Evolutionary conservation across 1,284 basidiomycete species (phyloP).

Genomic region (Xerocomus minutiporus): DNA sequence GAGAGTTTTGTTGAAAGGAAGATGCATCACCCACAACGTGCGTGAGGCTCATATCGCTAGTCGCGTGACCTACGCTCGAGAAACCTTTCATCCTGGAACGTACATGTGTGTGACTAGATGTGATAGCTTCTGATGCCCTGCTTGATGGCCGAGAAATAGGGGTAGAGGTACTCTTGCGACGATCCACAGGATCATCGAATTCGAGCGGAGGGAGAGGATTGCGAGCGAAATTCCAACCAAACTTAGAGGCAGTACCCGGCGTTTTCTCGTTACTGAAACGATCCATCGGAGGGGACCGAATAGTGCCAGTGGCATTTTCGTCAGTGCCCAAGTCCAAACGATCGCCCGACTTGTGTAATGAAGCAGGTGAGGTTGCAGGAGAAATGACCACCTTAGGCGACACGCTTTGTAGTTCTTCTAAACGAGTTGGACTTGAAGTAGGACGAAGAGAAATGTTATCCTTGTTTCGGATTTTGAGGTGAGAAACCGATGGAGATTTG

Average conservation of each 20-base stretch:
- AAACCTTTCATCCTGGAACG: constrained; percentile 33
- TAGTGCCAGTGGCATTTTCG: background rate
- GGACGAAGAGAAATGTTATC: constrained; percentile 16
- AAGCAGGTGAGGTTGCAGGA: background rate
- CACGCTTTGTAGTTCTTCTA: constrained; percentile 2
- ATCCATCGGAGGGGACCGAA: constrained; percentile 1
- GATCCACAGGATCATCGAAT: constrained; percentile 34
- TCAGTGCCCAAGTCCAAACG: constrained; percentile 3
- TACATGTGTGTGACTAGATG: constrained; percentile 44
- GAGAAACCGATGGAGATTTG: constrained; percentile 19
- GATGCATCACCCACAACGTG: constrained; percentile 21
- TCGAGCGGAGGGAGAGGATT: constrained; percentile 39
- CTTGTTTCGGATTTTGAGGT: constrained; percentile 3
- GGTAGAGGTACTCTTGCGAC: constrained; percentile 15
- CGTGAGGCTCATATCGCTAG: constrained; percentile 30
- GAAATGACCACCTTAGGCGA: constrained; percentile 2
- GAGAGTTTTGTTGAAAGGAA: constrained; percentile 26
- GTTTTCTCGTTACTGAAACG: constrained; percentile 13
- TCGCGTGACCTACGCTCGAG: constrained; percentile 11
- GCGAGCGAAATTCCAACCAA: constrained; percentile 42
- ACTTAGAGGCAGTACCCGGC: constrained; percentile 29
- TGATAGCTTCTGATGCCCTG: constrained; percentile 20
- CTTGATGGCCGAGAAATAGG: constrained; percentile 26
- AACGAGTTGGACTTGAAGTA: constrained; percentile 16
- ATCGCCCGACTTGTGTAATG: constrained; percentile 4